Percentiles rank a stretch among this genome's conserved stretches.
These are phyloP conservation scores for Stemphylium vesicarium DNA, from an alignment of 2,329 filamentous ascomycete genomes.

Conservation along the genomic window DNA sequence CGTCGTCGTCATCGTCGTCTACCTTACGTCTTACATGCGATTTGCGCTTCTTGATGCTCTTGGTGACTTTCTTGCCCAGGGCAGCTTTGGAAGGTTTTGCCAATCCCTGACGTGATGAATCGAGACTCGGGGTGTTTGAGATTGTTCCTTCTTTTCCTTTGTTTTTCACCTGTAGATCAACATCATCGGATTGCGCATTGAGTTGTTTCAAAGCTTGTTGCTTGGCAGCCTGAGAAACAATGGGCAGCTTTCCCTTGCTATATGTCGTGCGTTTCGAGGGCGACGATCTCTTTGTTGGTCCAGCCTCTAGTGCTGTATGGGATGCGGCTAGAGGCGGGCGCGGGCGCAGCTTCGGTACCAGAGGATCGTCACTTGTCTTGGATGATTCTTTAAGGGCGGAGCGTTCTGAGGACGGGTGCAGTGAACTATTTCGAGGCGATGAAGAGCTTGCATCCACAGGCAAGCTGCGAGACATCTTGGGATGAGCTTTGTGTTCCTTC, in stretches of 20 bases:
- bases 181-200: conserved; percentile 3
- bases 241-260: conserved; percentile 24
- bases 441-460: conserved; percentile 2
- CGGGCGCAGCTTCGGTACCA: background rate
- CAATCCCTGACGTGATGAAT: conserved; percentile 3
- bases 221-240: conserved; percentile 22
- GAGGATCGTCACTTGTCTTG: background rate
- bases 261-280: conserved; percentile 1
- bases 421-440: background rate
- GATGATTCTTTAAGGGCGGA: background rate
- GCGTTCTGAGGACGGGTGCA: background rate
- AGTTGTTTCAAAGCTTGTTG: conserved; percentile 12
- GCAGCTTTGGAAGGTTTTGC: background rate
- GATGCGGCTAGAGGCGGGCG: background rate
- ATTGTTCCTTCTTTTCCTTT: background rate
- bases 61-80: background rate
- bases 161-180: conserved; percentile 8
- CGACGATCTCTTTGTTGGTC: background rate
- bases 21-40: conserved; percentile 6
- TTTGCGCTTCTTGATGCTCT: background rate
- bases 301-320: background rate
- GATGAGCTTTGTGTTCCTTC: background rate
- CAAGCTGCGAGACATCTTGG: conserved; percentile 1
- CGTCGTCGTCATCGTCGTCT: conserved; percentile 20
- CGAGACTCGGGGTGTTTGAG: background rate